Base-by-base conservation (phyloP, 768 basidiomycete genomes). In the Ramaria sp. region DNA sequence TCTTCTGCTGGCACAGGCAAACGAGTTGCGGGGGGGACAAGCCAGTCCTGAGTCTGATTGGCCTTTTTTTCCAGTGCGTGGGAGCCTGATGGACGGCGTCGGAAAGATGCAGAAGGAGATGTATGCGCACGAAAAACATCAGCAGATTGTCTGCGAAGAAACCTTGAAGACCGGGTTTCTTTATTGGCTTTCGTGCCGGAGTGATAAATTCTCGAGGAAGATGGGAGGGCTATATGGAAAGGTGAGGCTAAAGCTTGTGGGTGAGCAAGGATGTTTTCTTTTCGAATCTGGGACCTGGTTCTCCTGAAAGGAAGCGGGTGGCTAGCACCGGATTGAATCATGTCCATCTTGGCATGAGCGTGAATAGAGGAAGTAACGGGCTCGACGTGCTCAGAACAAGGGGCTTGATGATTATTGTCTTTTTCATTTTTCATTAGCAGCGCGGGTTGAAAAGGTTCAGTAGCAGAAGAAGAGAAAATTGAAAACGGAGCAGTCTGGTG, bases 1-100 rank as follows among this genome's bases (percentile, higher is more conserved):
- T 43, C 42, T 43, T 43, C 42, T 43, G 2, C 4, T 30, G 37
- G 34, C 31, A 19, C 6, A 10, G 17, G 33, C 4, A 34, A 6
- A 11, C 17, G 51, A 12, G 45, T 4, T 13, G 48, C 17, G 15
- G 48, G 48, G 2, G 45, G 55, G 19, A 57, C 27, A 10, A 57
- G 42, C 55, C 55, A 57, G 33, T 57, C 46, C 19, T 57, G 41
- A 31, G 17, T 42, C 34, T 33, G 34, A 48, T 30, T 17, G 19
- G 42, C 10, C 37, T 57, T 57, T 11, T 24, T 30, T 30, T 57
- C 46, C 11, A 48, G 30, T 13, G 47, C 47, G 27, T 57, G 55
- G 19, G 55, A 57, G n/a, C 55, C 55, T 10, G 55, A 57, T 2
- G 55, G 45, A 17, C 47, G 55, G 34, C 55, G 55, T 17, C 48